phyloP scores from a whole-genome alignment of 352 stramenopile genomes.

The Albugo candida region DNA sequence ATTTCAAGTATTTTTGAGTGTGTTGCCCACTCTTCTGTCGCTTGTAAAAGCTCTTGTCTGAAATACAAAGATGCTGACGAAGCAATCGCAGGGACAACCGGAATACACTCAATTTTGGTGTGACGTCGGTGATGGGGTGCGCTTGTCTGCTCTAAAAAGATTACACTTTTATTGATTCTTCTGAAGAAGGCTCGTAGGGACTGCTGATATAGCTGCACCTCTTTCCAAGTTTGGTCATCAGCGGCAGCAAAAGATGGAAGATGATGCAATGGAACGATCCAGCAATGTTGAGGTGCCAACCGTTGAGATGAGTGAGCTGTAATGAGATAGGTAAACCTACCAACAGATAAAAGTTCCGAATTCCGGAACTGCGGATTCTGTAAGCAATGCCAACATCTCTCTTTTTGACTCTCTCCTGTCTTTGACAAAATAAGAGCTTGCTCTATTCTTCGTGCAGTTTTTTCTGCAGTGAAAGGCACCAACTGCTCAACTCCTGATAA shows the following conservation, averaged over 20 bases:
- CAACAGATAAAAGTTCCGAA: slow-evolving; percentile 59
- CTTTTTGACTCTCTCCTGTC: slow-evolving; percentile 26
- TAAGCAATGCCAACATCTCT: slow-evolving; percentile 52
- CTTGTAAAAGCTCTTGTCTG: slow-evolving; percentile 65
- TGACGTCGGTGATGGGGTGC: slow-evolving; percentile 37
- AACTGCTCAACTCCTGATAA: slow-evolving; percentile 63
- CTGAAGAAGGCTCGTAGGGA: slow-evolving; percentile 35
- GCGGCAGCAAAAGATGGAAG: slow-evolving; percentile 28
- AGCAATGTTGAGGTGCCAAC: slow-evolving; percentile 38
- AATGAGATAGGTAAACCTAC: slow-evolving; percentile 34
- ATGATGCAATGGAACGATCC: slow-evolving; percentile 63
- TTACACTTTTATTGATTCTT: slow-evolving; percentile 24
- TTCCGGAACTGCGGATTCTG: slow-evolving; percentile 57
- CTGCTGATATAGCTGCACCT: slow-evolving; percentile 46
- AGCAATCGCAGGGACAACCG: slow-evolving; percentile 34
- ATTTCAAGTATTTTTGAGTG: slow-evolving; percentile 53
- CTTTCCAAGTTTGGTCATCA: slow-evolving; percentile 38
- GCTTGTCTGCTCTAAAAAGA: slow-evolving; percentile 68
- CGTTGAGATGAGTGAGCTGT: neutral
- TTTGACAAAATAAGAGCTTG: slow-evolving; percentile 46
- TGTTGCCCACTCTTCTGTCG: slow-evolving; percentile 53
- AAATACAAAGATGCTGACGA: slow-evolving; percentile 58
- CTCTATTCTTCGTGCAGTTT: neutral
- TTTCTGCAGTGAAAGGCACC: slow-evolving; percentile 18
- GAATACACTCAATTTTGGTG: slow-evolving; percentile 63